Percentiles rank a stretch among this genome's conserved stretches.
These are phyloP conservation scores for Nicotiana knightiana DNA, from an alignment of 257 asterid species.

Conservation along the genomic window DNA sequence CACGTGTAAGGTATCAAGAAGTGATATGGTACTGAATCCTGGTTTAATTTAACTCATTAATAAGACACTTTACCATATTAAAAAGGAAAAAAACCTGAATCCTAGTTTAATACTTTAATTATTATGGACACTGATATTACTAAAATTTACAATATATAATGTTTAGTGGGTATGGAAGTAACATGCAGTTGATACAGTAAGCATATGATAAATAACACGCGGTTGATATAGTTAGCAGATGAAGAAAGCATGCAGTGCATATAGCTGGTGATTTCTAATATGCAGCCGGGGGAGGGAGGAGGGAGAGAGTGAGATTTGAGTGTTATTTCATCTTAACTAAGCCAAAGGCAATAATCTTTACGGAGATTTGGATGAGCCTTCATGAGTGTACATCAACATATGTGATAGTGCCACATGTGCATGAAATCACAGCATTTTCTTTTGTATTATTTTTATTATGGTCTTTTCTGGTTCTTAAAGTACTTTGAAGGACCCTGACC, in stretches of 20 bases:
- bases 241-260: too few species aligned
- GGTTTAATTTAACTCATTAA: not conserved
- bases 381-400: not conserved
- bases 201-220: not conserved
- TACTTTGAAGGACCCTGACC: not conserved
- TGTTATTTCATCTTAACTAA: too few species aligned
- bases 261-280: not conserved
- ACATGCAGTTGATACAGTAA: not conserved
- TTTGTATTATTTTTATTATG: not conserved
- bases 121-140: not conserved
- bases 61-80: too few species aligned
- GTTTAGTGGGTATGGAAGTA: not conserved
- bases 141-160: not conserved
- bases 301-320: not conserved
- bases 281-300: not conserved
- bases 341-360: not conserved
- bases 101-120: not conserved
- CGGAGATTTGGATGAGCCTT: not conserved
- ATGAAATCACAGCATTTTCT: not conserved
- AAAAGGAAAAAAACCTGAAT: not conserved
- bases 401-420: not conserved
- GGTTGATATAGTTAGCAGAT: not conserved
- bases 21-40: slow-evolving; percentile 4
- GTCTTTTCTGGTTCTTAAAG: not conserved
- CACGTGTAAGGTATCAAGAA: not conserved